Percentiles rank a stretch among this genome's conserved stretches.
phyloP scores from a whole-genome alignment of 805 yeast genomes.

The Starmerella gropengiesseri region DNA sequence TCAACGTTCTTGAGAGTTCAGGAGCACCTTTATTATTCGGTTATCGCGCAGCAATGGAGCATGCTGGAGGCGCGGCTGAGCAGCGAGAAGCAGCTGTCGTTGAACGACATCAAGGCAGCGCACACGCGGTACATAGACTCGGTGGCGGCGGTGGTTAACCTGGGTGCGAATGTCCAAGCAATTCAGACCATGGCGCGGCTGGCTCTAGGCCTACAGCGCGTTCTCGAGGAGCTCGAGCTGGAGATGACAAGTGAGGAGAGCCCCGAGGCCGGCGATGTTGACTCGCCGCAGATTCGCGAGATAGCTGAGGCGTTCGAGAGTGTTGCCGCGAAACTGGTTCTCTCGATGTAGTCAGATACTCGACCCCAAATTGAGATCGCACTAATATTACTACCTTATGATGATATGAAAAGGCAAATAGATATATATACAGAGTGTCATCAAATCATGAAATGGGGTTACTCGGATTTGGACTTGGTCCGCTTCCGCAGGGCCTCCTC shows the following conservation, averaged over 20 bases:
- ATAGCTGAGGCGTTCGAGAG: not conserved
- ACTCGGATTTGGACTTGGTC: slow-evolving; percentile 27
- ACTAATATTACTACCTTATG: no score
- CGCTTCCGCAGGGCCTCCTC: slow-evolving; percentile 42
- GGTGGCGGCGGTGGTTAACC: not conserved
- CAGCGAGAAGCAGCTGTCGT: not conserved
- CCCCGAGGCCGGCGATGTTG: not conserved
- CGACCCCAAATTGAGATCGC: no score
- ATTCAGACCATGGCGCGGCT: slow-evolving; percentile 6
- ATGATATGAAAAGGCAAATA: no score
- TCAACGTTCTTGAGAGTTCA: not conserved
- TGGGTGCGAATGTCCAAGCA: not conserved
- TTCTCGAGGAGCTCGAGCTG: slow-evolving; percentile 3
- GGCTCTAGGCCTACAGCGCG: slow-evolving; percentile 8
- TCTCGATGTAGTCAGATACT: not conserved
- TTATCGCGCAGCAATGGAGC: not conserved
- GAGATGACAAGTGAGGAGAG: not conserved
- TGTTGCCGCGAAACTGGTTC: not conserved
- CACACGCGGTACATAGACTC: not conserved
- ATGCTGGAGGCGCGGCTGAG: not conserved
- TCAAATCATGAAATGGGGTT: not conserved
- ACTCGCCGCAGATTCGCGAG: slow-evolving; percentile 1
- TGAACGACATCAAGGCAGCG: slow-evolving; percentile 1
- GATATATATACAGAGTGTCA: not conserved
- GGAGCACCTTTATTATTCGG: not conserved